Base-by-base conservation (phyloP, 257 asterid genomes). In the Solanum virginianum region DNA sequence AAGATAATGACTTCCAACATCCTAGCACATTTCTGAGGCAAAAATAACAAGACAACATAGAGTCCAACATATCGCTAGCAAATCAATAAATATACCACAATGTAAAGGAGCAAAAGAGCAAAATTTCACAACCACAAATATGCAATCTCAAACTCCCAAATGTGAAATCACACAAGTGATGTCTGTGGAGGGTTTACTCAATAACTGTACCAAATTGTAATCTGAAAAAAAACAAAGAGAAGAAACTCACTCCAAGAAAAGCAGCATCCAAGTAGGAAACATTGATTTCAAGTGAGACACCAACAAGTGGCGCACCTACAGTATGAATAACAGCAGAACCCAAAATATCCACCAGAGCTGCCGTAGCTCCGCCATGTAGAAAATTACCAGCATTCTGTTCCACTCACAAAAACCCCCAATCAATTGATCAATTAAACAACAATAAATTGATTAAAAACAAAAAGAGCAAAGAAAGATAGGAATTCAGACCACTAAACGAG, bases 321-420 rank as follows among this genome's bases (percentile, higher is more conserved):
- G 98, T 91, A 81, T 68, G 80, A 45, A 94, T 84, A 17, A 84
- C 97, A 36, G 93, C 93, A 45, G 99, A 90, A 0, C 99, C 97
- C 7, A 92, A 89, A 43, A 90, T 81, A 86, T 95, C 99, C 82
- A 95, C 99, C 86, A 95, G 90, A 36, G 95, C 85, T 86, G 93
- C 94, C 80, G 92, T 94, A 32, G 97, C 95, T 80, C 99, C 99
- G 69, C 91, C 93, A 91, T 94, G 97, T 91, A 95, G 80, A 18
- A 95, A 77, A 22, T 92, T 94, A 17, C 91, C 98, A 18, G 88
- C 57, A 66, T 92, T 92, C 93, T 91, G 87, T 89, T 81, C 16
- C 87, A 47, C 83, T 43, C 80, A 86, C 24, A 72, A 56, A 56
- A 43, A 36, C 41, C 41, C 53, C 32, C 70, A 62, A 85, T 20